Base-by-base conservation (phyloP, 2,329 filamentous ascomycete species). In the Juglanconis juglandina region DNA sequence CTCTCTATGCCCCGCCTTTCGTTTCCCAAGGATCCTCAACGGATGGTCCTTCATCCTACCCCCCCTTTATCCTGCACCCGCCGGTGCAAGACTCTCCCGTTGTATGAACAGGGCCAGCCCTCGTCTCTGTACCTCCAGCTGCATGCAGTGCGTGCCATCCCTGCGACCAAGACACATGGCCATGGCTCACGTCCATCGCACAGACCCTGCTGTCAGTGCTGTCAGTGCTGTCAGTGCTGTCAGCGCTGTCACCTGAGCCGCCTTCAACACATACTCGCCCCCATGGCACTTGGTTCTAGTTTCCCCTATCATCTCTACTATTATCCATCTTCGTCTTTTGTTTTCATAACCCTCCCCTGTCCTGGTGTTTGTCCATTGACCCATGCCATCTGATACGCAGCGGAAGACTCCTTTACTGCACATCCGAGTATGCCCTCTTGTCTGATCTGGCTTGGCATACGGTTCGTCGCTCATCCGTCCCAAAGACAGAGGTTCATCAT, bases 351-450 rank as follows among this genome's bases (percentile, higher is more conserved):
- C 61, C 44, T 58, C 53, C 58, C 64, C 63, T 62, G 61, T 51
- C 57, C 56, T 56, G 59, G 57, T 66, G 70, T 74, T 73, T 72
- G 66, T 68, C 65, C 61, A 64, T 58, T 64, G 61, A 68, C 64
- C 68, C 67, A 69, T 68, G 68, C 70, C 67, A 71, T 70, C 72
- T 77, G 74, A 76, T 66, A 76, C 74, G 70, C 70, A 66, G 71
- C 74, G 76, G 75, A 76, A 72, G 69, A 64, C 63, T 70, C 68
- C 69, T 72, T 68, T 65, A 59, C 70, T 68, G 66, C 66, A 66
- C 68, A 75, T 75, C 76, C 76, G 73, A 72, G 69, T 67, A 64
- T 60, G 66, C 63, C 37, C 53, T 59, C 51, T 67, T 61, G 67
- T 69, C 68, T 68, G 68, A 65, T 67, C 56, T 66, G 61, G 49